These are phyloP conservation scores for Chaetomidium leptoderma DNA, from an alignment of 495 filamentous ascomycete genomes.

Conservation along the genomic window DNA sequence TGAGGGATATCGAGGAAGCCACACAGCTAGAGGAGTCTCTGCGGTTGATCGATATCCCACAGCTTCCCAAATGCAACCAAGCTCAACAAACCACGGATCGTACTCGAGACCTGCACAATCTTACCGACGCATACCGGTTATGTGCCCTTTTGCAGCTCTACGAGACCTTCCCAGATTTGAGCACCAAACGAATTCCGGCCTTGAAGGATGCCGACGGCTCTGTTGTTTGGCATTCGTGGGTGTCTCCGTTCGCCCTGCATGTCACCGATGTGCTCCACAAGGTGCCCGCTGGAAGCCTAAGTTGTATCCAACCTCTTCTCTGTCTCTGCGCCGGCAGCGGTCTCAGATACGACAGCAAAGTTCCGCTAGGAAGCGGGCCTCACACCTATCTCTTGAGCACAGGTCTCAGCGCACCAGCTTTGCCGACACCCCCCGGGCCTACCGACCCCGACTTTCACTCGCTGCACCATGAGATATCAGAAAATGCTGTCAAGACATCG, in stretches of 20 bases:
- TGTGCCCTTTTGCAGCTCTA: constrained; percentile 34
- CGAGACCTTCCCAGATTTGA: constrained; percentile 32
- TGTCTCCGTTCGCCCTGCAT: constrained; percentile 28
- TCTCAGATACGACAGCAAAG: constrained; percentile 28
- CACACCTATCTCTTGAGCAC: constrained; percentile 21
- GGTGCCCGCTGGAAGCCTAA: constrained; percentile 22
- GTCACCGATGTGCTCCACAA: constrained; percentile 24
- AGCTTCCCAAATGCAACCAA: background rate
- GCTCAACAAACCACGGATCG: background rate
- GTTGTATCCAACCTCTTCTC: constrained; percentile 34
- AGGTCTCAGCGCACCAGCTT: background rate
- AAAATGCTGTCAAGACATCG: constrained; percentile 24
- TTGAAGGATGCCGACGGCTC: constrained; percentile 18
- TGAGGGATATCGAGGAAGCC: constrained; percentile 32
- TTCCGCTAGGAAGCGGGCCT: constrained; percentile 16
- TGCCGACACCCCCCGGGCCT: background rate
- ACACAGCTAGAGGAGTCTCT: constrained; percentile 26
- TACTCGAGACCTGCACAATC: constrained; percentile 17
- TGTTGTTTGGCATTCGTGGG: constrained; percentile 26
- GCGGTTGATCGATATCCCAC: constrained; percentile 16
- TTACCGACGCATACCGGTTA: constrained; percentile 32
- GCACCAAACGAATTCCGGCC: constrained; percentile 23
- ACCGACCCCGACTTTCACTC: background rate
- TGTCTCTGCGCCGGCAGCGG: constrained; percentile 35
- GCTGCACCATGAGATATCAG: constrained; percentile 10